These are phyloP conservation scores for Aspergillus olivimuriae DNA, from an alignment of 495 filamentous ascomycete genomes.

Conservation along the genomic window DNA sequence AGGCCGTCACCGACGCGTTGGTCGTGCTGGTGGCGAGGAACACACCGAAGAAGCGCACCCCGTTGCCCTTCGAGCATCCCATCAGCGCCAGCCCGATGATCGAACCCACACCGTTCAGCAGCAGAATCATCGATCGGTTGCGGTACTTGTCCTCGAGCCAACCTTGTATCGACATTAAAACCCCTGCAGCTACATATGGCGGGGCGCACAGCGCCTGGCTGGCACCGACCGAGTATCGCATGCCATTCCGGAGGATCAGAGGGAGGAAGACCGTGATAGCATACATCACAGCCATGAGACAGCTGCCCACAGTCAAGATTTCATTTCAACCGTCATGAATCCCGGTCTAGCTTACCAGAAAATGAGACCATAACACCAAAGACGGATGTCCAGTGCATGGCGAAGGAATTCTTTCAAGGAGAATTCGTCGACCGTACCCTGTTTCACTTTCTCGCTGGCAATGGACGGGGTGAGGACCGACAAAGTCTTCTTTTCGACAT, in stretches of 20 bases:
- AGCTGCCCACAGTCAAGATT: no score
- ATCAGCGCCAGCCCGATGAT: conserved; percentile 39
- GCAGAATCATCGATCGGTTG: conserved; percentile 46
- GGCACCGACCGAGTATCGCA: conserved; percentile 37
- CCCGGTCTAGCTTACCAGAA: conserved; percentile 2
- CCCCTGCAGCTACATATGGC: conserved; percentile 47
- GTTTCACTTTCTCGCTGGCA: background rate
- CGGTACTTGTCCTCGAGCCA: conserved; percentile 46
- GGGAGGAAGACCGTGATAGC: conserved; percentile 57
- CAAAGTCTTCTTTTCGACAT: background rate
- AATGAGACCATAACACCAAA: conserved; percentile 2
- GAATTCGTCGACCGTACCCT: background rate
- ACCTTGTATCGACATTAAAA: conserved; percentile 44
- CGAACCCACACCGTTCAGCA: conserved; percentile 38
- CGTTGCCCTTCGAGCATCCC: conserved; percentile 26
- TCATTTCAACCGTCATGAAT: no score
- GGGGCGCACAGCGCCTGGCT: conserved; percentile 52
- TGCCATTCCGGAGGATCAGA: conserved; percentile 41
- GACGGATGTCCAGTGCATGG: background rate
- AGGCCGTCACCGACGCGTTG: background rate
- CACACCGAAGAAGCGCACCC: conserved; percentile 2
- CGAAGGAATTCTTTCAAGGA: background rate
- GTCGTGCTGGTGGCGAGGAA: conserved; percentile 1
- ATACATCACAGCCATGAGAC: conserved; percentile 21
- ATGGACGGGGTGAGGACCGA: background rate